A percentile compares a stretch with the other conserved stretches of the same genome.
phyloP scores from a whole-genome alignment of 345 rosid genomes.

The Chamaenerion angustifolium region DNA sequence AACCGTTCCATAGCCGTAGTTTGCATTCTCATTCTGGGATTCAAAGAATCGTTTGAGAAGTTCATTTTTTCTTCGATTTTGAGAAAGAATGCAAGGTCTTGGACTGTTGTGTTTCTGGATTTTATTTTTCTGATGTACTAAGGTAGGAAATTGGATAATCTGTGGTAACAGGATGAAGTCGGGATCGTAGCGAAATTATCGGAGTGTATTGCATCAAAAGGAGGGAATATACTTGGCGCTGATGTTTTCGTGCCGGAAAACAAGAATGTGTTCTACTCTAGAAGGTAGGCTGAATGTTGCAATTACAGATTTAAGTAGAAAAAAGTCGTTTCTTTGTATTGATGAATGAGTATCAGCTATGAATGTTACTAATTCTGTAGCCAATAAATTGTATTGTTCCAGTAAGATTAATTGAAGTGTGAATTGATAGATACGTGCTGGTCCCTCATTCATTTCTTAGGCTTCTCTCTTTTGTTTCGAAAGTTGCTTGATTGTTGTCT shows the following conservation, averaged over 20 bases:
- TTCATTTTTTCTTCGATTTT: neutral
- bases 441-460: too few relatives aligned
- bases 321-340: too few relatives aligned
- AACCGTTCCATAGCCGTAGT: slow-evolving; percentile 1
- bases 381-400: too few relatives aligned
- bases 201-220: slow-evolving; percentile 82
- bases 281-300: slow-evolving; percentile 37
- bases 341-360: neutral
- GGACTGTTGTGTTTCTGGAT: neutral
- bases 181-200: slow-evolving; percentile 88
- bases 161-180: slow-evolving; percentile 43
- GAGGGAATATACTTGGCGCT: slow-evolving; percentile 83
- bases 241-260: slow-evolving; percentile 86
- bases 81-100: neutral
- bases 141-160: neutral
- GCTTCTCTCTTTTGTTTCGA: too few relatives aligned
- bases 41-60: neutral
- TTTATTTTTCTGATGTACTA: neutral
- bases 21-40: neutral
- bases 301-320: neutral
- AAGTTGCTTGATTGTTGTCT: too few relatives aligned
- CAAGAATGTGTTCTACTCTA: slow-evolving; percentile 68
- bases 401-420: too few relatives aligned
- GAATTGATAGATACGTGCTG: too few relatives aligned
- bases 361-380: neutral